Evolutionary conservation across 805 yeast genomes (phyloP), one percentile per base, ranked within the genome.

Genomic region (Barnettozyma pratensis): DNA sequence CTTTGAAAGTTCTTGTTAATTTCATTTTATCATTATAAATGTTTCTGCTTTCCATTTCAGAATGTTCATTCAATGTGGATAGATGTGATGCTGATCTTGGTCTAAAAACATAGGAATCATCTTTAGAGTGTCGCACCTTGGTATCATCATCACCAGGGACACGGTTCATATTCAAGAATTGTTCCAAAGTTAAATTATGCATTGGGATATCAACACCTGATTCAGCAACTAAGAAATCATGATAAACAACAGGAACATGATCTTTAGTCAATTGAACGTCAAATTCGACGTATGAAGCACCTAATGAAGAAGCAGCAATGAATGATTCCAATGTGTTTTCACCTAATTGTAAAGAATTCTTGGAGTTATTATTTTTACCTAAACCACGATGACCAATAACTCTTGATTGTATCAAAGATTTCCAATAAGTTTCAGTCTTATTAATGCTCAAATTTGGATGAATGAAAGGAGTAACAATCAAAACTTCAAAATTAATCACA

Each of bases 331-430:
- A 85, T 0, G 98, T 92, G 64, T 92, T 92, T 61, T 92, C 98
- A 39, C 98, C 98, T 51, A 92, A 74, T 66, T 92, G 98, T 60
- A 92, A 74, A 4, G 96, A 86, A 53, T 80, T 83, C 42, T 83
- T 76, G 39, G 77, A 76, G 49, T 81, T 75, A 45, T 78, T 75
- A 67, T 92, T 92, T 71, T 90, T 91, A 56, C 98, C 98, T 54
- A 89, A 72, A 5, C 98, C 98, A 60, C 98, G 79, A 66, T 92
- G 98, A 2, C 98, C 98, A 67, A 92, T 92, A 28, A 92, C 96
- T 51, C 96, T 75, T 1, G 97, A 87, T 0, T 92, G 79, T 5
- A 87, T 90, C 47, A 89, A 71, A 11, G 94, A 88, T 60, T 86
- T 87, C 97, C 97, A 92, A 68, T 90, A 91, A 1, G 94, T 84